Evolutionary conservation across 306 rosid species (phyloP), one percentile per base, ranked within the genome.

Genomic region (Pachyrhizus erosus): DNA sequence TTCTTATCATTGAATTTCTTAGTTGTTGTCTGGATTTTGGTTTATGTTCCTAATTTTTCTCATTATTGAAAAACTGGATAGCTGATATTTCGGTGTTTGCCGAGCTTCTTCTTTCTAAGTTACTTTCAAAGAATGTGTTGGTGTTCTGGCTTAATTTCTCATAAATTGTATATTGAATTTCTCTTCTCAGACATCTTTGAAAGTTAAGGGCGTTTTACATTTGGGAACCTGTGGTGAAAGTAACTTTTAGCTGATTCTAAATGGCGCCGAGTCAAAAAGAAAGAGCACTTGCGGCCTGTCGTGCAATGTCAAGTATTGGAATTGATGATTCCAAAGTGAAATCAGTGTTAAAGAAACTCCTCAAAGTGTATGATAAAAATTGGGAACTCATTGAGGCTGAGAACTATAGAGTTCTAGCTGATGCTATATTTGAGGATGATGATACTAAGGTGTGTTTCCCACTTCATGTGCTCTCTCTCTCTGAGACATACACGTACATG

Each of bases 311-410:
- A 80, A 79, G 11, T 78, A 83, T 96, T 73, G 99, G 94, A 40
- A 85, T 96, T 46, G 39, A 39, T 60, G 91, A 92, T 80, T 72
- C 72, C 2, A 80, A 88, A 88, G 95, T 93, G 52, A 96, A 93
- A 79, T 92, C 94, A 1, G 98, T 89, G 39, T 68, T 93, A 70
- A 93, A 92, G 83, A 89, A 88, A 33, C 97, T 96, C 64, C 76
- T 93, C 15, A 91, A 82, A 52, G 76, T 92, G 88, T 96, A 88
- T 87, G 92, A 96, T n/a, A 93, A 85, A 78, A 88, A 93, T 61
- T 96, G 99, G 99, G 92, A 85, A 27, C 92, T 92, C 17, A 96
- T 96, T 40, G 99, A 93, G 90, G 91, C 77, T 89, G 99, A 87
- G 80, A 91, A 90, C 74, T 96, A 96, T 75, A 86, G 99, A 88